phyloP scores from a whole-genome alignment of 306 rosid species.

The Lathyrus aphaca region DNA sequence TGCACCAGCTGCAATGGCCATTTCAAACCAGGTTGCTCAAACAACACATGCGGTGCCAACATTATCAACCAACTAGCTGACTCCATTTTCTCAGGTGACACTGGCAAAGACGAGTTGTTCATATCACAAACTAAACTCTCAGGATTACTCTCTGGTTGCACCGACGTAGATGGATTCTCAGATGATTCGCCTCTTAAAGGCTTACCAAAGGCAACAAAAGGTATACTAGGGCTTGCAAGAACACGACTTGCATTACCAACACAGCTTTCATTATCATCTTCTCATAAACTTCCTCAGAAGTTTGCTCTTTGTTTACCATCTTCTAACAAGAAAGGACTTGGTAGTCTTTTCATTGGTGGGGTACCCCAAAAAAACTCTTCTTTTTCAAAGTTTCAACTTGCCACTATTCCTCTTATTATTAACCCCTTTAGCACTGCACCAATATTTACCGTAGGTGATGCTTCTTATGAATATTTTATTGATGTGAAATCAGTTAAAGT shows the following conservation, averaged over 20 bases:
- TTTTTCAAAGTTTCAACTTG: background rate
- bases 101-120: slow-evolving; percentile 28
- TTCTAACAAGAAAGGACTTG: slow-evolving; percentile 35
- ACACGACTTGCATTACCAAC: slow-evolving; percentile 21
- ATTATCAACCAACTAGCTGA: background rate
- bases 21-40: slow-evolving; percentile 38
- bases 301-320: slow-evolving; percentile 48
- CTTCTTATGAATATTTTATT: slow-evolving; percentile 41
- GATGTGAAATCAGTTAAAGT: slow-evolving; percentile 39
- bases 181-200: background rate
- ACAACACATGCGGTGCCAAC: slow-evolving; percentile 35
- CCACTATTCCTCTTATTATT: slow-evolving; percentile 30
- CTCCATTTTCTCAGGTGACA: background rate
- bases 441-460: slow-evolving; percentile 5
- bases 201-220: slow-evolving; percentile 3
- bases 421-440: slow-evolving; percentile 41
- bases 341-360: slow-evolving; percentile 41
- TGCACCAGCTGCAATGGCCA: slow-evolving; percentile 27
- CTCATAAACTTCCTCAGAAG: slow-evolving; percentile 27
- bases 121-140: background rate
- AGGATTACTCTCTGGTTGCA: background rate
- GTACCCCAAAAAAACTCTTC: slow-evolving; percentile 17
- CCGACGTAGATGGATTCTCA: background rate
- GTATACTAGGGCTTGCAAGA: slow-evolving; percentile 48
- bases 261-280: slow-evolving; percentile 10